Evolutionary conservation across 208 protist species (phyloP).

Genomic region (Leishmania major): DNA sequence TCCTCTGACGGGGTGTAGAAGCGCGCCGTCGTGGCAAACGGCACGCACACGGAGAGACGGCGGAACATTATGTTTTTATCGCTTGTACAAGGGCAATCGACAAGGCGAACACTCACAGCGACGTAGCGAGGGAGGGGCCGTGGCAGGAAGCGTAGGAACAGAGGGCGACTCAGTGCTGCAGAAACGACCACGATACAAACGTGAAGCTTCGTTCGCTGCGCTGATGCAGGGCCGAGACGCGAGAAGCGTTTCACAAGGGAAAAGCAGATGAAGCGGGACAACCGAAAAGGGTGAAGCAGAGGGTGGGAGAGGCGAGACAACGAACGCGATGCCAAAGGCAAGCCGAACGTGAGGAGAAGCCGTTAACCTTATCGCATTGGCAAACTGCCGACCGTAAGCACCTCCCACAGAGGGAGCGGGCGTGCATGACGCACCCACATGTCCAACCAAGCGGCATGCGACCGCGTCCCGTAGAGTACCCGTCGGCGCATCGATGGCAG

Average conservation of each 20-base stretch:
- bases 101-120: not conserved
- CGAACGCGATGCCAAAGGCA: not conserved
- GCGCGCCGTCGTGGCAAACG: slow-evolving; percentile 48
- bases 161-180: not conserved
- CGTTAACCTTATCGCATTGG: not conserved
- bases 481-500: not conserved
- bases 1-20: slow-evolving; percentile 89
- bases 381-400: not conserved
- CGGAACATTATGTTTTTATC: slow-evolving; percentile 63
- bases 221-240: not conserved
- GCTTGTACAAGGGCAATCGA: not conserved
- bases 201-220: not conserved
- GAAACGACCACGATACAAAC: not conserved
- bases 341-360: not conserved
- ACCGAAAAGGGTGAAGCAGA: not conserved
- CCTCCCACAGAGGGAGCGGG: not conserved
- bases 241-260: not conserved
- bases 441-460: too few relatives aligned
- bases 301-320: not conserved
- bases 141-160: not conserved
- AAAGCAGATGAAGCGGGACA: not conserved
- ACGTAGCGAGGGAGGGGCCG: not conserved
- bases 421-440: not conserved
- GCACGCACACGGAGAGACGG: slow-evolving; percentile 56
- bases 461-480: not conserved